phyloP scores from a whole-genome alignment of 148 eudicot species.

The Diospyros kaki region DNA sequence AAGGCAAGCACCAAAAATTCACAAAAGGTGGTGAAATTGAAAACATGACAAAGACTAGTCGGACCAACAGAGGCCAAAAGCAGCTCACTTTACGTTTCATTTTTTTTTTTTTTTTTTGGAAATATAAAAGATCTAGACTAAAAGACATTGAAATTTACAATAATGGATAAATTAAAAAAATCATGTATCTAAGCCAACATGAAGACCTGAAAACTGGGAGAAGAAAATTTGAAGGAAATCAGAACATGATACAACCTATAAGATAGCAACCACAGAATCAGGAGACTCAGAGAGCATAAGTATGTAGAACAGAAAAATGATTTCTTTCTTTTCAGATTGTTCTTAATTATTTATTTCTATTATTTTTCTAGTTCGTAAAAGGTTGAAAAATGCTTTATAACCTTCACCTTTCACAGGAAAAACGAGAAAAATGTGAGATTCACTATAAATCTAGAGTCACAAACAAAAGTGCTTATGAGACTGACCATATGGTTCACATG shows the following conservation, averaged over 20 bases:
- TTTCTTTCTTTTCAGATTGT: no score
- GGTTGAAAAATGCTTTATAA: no score
- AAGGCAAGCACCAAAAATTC: no score
- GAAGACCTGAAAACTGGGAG: neutral
- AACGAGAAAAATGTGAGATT: neutral
- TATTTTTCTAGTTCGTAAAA: no score
- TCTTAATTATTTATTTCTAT: no score
- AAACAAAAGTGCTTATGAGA: neutral
- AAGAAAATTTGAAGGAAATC: no score
- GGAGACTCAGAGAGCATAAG: no score
- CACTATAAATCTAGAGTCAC: neutral
- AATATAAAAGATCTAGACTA: neutral
- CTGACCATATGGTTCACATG: neutral
- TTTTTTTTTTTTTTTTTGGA: neutral
- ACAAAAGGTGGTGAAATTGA: neutral
- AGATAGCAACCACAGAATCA: no score
- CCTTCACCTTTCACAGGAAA: no score
- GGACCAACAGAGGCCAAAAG: neutral
- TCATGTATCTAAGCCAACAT: neutral
- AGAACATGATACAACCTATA: no score
- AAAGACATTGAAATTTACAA: neutral
- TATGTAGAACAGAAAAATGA: no score
- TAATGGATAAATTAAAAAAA: neutral
- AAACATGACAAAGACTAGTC: conserved; percentile 7
- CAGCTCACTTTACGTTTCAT: neutral